Percentiles rank a stretch among this genome's conserved stretches.
Conservation (phyloP, 306 rosid species). For the Macrotyloma uniflorum region DNA sequence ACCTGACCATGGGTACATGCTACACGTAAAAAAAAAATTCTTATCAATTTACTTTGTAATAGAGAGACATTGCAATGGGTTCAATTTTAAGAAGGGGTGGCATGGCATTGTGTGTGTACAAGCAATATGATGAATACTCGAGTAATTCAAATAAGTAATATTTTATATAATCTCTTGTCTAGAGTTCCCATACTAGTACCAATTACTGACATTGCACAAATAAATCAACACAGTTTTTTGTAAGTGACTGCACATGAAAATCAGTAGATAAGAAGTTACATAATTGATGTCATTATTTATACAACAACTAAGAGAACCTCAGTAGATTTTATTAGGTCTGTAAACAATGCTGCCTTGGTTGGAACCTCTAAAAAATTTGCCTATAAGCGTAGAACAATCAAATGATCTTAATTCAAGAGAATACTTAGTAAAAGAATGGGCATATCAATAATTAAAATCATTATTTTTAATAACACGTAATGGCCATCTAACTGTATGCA, state of each 20-base stretch:
- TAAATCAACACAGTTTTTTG: neutral
- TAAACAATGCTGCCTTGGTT: neutral
- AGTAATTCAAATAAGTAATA: neutral
- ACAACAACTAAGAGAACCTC: neutral
- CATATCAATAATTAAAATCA: neutral
- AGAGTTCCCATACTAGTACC: neutral
- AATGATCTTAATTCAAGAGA: neutral
- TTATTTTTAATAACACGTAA: neutral
- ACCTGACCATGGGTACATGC: neutral
- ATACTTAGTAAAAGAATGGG: neutral
- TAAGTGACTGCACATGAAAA: neutral
- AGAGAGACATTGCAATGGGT: neutral
- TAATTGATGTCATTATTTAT: neutral
- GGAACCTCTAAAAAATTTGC: neutral
- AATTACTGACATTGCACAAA: neutral
- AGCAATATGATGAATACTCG: neutral
- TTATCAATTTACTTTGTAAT: neutral
- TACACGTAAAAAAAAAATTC: neutral
- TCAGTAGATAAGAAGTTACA: neutral
- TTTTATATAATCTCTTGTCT: neutral
- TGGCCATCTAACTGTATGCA: neutral
- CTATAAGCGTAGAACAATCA: neutral
- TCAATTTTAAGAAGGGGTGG: neutral
- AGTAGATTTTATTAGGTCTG: neutral
- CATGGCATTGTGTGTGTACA: neutral